A percentile compares a stretch with the other conserved stretches of the same genome.
These are phyloP conservation scores for Acer negundo DNA, from an alignment of 345 rosid species.

Conservation along the genomic window DNA sequence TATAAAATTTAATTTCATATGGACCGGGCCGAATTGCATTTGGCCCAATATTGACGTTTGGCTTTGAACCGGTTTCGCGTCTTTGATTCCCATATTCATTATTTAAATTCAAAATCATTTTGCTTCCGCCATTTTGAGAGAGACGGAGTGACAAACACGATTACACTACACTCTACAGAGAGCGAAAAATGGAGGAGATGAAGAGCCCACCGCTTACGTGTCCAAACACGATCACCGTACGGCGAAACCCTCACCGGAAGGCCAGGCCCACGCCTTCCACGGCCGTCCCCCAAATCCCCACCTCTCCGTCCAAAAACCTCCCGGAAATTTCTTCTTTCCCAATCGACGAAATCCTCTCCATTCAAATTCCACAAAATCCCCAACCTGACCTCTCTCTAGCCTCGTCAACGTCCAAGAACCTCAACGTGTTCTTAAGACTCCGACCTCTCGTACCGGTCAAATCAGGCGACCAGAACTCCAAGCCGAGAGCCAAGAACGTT, in stretches of 20 bases:
- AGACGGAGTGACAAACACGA: not conserved
- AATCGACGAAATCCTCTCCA: conserved; percentile 58
- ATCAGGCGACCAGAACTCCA: conserved; percentile 18
- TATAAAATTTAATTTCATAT: no score
- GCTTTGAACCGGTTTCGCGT: not conserved
- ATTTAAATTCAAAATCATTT: conserved; percentile 2
- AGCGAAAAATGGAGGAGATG: conserved; percentile 30
- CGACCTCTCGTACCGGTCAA: conserved; percentile 39
- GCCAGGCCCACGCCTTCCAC: conserved; percentile 68
- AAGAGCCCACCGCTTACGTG: conserved; percentile 48
- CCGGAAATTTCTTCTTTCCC: conserved; percentile 60
- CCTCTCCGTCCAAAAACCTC: conserved; percentile 23
- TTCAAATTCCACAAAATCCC: conserved; percentile 28
- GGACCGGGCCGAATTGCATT: not conserved
- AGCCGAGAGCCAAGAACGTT: conserved; percentile 46
- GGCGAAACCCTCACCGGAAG: conserved; percentile 76
- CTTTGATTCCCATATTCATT: not conserved
- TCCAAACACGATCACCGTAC: conserved; percentile 54
- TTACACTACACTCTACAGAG: not conserved
- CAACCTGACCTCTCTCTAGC: conserved; percentile 14
- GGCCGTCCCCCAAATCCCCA: conserved; percentile 21
- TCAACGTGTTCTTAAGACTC: conserved; percentile 71
- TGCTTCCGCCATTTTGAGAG: conserved; percentile 11
- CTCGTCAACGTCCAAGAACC: conserved; percentile 34
- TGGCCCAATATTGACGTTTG: not conserved